These are phyloP conservation scores for Xylaria bambusicola DNA, from an alignment of 495 filamentous ascomycete species.

Conservation along the genomic window DNA sequence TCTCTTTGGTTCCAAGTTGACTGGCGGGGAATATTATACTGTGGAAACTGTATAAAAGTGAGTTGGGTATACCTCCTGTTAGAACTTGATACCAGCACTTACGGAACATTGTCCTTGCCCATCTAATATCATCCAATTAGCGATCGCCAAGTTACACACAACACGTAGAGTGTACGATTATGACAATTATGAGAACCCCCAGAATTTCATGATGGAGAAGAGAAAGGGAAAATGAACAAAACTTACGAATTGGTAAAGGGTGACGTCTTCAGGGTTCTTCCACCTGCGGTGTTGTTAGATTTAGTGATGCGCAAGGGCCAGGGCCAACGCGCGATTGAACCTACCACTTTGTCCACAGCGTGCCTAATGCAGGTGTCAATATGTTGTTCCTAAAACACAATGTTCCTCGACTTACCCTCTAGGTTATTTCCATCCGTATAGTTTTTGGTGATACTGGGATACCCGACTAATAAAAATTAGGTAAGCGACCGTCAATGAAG, in stretches of 20 bases:
- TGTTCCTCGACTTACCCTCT: background rate
- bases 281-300: conserved; percentile 43
- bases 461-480: conserved; percentile 52
- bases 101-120: conserved; percentile 93
- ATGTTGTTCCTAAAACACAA: background rate
- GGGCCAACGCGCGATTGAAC: background rate
- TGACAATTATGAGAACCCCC: background rate
- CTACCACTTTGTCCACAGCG: conserved; percentile 82
- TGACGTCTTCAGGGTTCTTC: conserved; percentile 84
- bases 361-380: background rate
- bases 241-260: conserved; percentile 80
- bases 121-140: background rate
- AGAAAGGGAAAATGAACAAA: background rate
- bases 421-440: conserved; percentile 62
- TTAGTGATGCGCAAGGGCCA: background rate
- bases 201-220: background rate
- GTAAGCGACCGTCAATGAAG: background rate
- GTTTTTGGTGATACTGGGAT: conserved; percentile 90
- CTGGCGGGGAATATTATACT: conserved; percentile 82
- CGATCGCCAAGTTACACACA: too few species aligned
- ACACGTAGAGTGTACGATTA: too few species aligned
- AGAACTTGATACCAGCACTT: background rate
- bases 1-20: conserved; percentile 78
- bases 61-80: background rate
- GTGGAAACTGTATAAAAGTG: conserved; percentile 26